Conservation (phyloP, 2,329 filamentous ascomycete species). For the Phyllosticta citribraziliensis region DNA sequence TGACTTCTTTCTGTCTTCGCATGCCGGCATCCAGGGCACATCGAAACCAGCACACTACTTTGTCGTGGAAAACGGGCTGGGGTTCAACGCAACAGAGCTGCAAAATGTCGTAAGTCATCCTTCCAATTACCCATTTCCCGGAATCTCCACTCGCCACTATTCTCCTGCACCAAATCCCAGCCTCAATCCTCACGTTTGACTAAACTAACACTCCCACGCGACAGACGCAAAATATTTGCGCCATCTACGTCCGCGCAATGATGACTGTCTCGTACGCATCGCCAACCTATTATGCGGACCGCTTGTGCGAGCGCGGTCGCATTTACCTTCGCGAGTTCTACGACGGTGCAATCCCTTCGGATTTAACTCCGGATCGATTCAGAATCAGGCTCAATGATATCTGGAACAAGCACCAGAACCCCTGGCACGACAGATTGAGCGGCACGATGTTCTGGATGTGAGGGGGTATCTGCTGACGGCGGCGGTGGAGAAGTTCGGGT, state of each 20-base stretch:
- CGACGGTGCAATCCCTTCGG: not conserved
- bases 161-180: too few species aligned
- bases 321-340: constrained; percentile 18
- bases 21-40: constrained; percentile 22
- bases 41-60: constrained; percentile 25
- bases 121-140: too few species aligned
- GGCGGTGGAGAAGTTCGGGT: too few species aligned
- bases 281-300: constrained; percentile 31
- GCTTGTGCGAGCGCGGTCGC: constrained; percentile 28
- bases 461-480: not conserved
- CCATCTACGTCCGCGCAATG: constrained; percentile 23
- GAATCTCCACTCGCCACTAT: too few species aligned
- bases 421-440: constrained; percentile 18
- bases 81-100: constrained; percentile 13
- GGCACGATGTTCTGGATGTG: constrained; percentile 20
- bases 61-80: constrained; percentile 21
- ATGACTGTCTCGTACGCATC: constrained; percentile 25
- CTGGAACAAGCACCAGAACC: constrained; percentile 11
- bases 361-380: not conserved
- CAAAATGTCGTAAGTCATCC: constrained; percentile 16
- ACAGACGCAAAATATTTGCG: constrained; percentile 25
- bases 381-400: not conserved
- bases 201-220: not conserved
- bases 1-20: constrained; percentile 30
- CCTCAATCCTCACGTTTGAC: too few species aligned